Base-by-base conservation (phyloP, 179 eudicot genomes). In the Corrigiola litoralis region DNA sequence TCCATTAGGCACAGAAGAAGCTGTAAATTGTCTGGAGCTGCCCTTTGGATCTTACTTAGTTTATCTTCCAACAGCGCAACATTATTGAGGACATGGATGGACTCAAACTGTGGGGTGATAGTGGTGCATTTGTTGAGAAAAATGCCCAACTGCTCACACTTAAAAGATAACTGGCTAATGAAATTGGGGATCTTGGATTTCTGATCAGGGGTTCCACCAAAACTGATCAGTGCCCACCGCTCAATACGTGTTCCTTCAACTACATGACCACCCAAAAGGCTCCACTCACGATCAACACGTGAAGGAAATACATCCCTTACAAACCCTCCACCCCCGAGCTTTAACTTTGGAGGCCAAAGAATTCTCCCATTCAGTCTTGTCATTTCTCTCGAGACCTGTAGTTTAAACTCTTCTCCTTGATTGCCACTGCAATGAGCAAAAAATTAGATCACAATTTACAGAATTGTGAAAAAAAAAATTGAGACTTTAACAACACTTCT, bases 1-100 rank as follows among this genome's bases (percentile, higher is more conserved):
- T 92, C 98, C 98, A 92, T 92, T 13, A 90, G 66, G 49, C 95
- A 87, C 18, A 92, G 59, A 12, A 92, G 88, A 10, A 92, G 88
- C 55, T 92, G 92, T 40, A 92, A 84, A 33, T 78, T 81, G 71
- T 80, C 79, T 38, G 79, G 73, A 27, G 95, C 76, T 34, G 84
- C 78, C 18, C 54, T 72, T 55, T 75, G 80, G 32, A 92, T 87
- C 61, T 78, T 78, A 72, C 66, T 78, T 58, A 92, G 85, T 64
- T 90, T 87, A 38, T 80, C 73, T 69, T 92, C 98, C 29, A 92
- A 70, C 37, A 82, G 71, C 5, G 75, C 50, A 0, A 79, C 86
- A 44, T 89, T 85, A 73, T 79, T 84, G 60, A 92, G 90, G 65
- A 87, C 90, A 28, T 92, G 87, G 45, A 87, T 85, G 25, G 90